Base-by-base conservation (phyloP, 1,284 basidiomycete species). In the Trichosporon sp. region DNA sequence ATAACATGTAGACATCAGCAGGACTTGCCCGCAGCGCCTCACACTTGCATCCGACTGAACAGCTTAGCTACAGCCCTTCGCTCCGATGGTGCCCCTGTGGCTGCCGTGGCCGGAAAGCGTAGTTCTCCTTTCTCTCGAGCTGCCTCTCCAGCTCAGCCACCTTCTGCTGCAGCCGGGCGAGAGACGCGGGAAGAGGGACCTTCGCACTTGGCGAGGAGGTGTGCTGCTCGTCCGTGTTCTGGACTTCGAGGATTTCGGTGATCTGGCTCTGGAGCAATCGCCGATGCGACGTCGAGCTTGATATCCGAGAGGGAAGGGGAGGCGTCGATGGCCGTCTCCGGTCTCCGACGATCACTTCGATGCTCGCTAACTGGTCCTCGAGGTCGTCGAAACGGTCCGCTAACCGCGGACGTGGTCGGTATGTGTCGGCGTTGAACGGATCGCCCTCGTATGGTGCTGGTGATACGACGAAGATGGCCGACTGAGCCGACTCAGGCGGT, bases 1-100 rank as follows among this genome's bases (percentile, higher is more conserved):
- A 43, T 26, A 54, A 40, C 19, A 74, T 74, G 73, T 74, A 74
- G 73, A 71, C 59, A 68, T 64, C 38, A 43, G 31, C 65, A 66
- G 40, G 21, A n/a, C n/a, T 14, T 21, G 46, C n/a, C 16, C 35
- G 14, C n/a, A 8, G 21, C 16, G 21, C 21, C 4, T 16, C n/a
- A 56, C 21, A 56, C 54, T 26, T 56, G 54, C 54, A 56, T 56
- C 21, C 54, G 19, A 7, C 54, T 21, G 21, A 56, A 26, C 21
- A 56, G 54, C 8, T 56, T 56, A 21, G 21, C 54, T 16, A 56
- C 54, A 12, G 40, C 40, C 4, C 40, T 12, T 8, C 40, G 40
- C 21, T 56, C 54, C 3, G 54, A 26, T 11, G 54, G 19, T 16
- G 21, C 54, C 21, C 7, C 19, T 31, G 54, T 7, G 21, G 54